Conservation (phyloP, 179 eudicot genomes). For the Beta lomatogona region DNA sequence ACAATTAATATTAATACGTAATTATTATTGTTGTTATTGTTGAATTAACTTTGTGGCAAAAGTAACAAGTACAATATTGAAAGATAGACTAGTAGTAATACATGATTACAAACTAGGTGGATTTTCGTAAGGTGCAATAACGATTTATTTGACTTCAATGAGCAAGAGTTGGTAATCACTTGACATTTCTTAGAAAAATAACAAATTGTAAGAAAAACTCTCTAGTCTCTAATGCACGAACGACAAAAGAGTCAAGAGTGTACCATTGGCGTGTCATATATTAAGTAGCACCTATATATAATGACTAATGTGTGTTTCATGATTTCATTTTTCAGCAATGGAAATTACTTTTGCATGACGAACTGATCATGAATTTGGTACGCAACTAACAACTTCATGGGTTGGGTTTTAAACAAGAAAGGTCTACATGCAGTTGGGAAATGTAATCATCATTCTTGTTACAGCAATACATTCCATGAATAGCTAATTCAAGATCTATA, state of each 20-base stretch:
- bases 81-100: no score
- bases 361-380: slow-evolving; percentile 5
- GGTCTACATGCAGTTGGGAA: no score
- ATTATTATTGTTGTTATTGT: no score
- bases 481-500: no score
- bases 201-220: neutral
- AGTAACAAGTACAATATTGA: no score
- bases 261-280: neutral
- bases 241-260: neutral
- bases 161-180: neutral
- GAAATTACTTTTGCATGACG: slow-evolving; percentile 13
- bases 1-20: no score
- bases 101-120: no score
- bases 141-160: neutral
- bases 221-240: no score
- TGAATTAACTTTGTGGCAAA: no score
- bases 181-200: neutral
- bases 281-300: neutral
- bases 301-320: slow-evolving; percentile 4
- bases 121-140: neutral
- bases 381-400: slow-evolving; percentile 1
- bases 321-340: neutral
- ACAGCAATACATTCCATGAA: no score
- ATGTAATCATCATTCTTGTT: no score
- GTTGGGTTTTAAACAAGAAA: no score